Evolutionary conservation across 768 basidiomycete genomes (phyloP).

Genomic region (Nidularia sp.): DNA sequence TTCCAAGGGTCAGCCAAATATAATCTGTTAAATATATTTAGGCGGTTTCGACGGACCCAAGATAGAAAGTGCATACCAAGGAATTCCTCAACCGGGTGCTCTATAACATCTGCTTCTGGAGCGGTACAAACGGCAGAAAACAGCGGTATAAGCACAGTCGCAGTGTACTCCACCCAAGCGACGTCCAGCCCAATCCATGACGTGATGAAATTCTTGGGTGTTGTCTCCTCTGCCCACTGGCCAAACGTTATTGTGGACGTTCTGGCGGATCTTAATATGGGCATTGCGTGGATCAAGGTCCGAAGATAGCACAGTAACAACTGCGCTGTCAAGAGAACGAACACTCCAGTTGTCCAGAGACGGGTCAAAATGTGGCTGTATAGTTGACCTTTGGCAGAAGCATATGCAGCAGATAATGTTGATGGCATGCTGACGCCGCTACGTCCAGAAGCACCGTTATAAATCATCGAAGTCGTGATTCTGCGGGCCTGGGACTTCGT

Average conservation of each 20-base stretch:
- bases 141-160: constrained; percentile 53
- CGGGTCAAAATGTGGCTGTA: neutral
- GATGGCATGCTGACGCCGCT: constrained; percentile 51
- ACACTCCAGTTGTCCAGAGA: constrained; percentile 27
- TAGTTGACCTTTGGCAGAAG: neutral
- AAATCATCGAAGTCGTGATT: constrained; percentile 51
- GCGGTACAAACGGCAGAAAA: constrained; percentile 76
- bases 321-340: constrained; percentile 37
- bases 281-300: constrained; percentile 36
- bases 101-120: constrained; percentile 44
- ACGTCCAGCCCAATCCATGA: constrained; percentile 42
- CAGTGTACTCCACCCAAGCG: constrained; percentile 49
- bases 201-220: constrained; percentile 36
- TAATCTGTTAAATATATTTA: constrained; percentile 43
- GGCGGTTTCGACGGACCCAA: neutral
- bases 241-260: constrained; percentile 36
- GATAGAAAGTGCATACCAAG: constrained; percentile 41
- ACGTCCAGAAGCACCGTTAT: constrained; percentile 59
- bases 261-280: constrained; percentile 27
- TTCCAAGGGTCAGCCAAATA: constrained; percentile 62
- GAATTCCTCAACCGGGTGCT: constrained; percentile 60
- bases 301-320: constrained; percentile 43
- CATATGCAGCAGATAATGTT: constrained; percentile 10
- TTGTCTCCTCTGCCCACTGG: constrained; percentile 41
- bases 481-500: constrained; percentile 12